These are phyloP conservation scores for Thermothielavioides terrestris DNA, from an alignment of 495 filamentous ascomycete species.

Conservation along the genomic window DNA sequence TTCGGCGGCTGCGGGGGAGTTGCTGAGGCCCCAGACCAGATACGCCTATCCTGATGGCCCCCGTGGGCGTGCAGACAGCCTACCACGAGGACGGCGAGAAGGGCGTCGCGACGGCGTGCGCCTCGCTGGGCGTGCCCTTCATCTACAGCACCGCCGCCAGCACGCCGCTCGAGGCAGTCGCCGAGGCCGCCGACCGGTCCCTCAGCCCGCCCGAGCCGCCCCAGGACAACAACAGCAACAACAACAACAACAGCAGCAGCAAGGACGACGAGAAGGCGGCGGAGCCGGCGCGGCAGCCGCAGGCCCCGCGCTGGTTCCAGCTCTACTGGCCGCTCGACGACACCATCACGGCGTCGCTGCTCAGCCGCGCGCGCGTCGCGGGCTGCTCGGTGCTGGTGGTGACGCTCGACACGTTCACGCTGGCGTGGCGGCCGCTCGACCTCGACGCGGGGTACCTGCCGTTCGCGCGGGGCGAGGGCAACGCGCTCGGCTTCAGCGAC, in stretches of 20 bases:
- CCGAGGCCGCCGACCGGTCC: slow-evolving; percentile 1
- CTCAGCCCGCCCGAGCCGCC: background rate
- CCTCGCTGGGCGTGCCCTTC: slow-evolving; percentile 44
- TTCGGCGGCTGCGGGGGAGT: no score
- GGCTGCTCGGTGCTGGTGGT: slow-evolving; percentile 51
- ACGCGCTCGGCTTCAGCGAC: slow-evolving; percentile 46
- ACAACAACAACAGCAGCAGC: background rate
- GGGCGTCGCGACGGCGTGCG: slow-evolving; percentile 45
- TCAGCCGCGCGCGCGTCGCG: slow-evolving; percentile 52
- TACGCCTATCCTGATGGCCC: slow-evolving; percentile 48
- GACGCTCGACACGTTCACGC: slow-evolving; percentile 52
- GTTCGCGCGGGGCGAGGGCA: slow-evolving; percentile 42
- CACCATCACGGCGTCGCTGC: slow-evolving; percentile 49
- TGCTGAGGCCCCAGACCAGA: no score
- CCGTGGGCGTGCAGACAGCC: slow-evolving; percentile 50
- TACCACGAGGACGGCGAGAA: slow-evolving; percentile 50
- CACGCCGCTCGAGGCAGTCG: slow-evolving; percentile 35
- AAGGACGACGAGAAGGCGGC: background rate
- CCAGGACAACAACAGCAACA: background rate
- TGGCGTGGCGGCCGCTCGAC: slow-evolving; percentile 56
- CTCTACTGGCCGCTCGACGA: slow-evolving; percentile 60
- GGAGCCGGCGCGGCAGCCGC: background rate
- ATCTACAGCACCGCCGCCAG: slow-evolving; percentile 43
- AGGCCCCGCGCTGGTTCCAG: slow-evolving; percentile 46
- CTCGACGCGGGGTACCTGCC: slow-evolving; percentile 54